Evolutionary conservation across 257 asterid species (phyloP), one percentile per base, ranked within the genome.

Genomic region (Osmanthus fragrans): DNA sequence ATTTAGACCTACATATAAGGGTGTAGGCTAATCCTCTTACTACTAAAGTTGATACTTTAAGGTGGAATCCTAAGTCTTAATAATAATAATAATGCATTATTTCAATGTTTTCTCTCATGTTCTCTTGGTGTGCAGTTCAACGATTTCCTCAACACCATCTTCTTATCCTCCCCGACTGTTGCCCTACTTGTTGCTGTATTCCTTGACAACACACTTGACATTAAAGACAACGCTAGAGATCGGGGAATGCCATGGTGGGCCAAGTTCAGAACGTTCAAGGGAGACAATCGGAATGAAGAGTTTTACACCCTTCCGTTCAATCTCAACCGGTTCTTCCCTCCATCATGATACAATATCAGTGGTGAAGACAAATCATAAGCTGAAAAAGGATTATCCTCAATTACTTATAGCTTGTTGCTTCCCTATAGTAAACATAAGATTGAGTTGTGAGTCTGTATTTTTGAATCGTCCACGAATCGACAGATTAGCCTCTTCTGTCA

Each of bases 231-330:
- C 68, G 99, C 94, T 16, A 84, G 74, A 84, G 99, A 96, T 84
- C 85, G 98, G 15, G 99, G 99, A 72, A 92, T 93, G 97, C 99
- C 98, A 1, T 93, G 99, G 99, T 93, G 97, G 99, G 97, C 80
- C 45, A 93, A 92, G 85, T 96, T 96, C 87, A 81, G 97, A 72
- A 82, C 97, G 2, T 93, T 92, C 82, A 92, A 89, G 85, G 99
- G 97, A 34, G 99, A 96, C 88, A 90, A 90, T 73, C 75, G 99
- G 42, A 96, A 93, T 40, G 98, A 96, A 83, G 99, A 96, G 89
- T 96, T 93, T 76, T 96, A 96, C 91, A 92, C 97, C 30, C 97
- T 93, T 66, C 99, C 99, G 12, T 93, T 96, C 89, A 96, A 92
- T 70, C 97, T 96, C 83, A 89, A 93, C 84, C 90, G 98, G 47